Evolutionary conservation across 2,329 filamentous ascomycete genomes (phyloP).

Genomic region (Trichoderma polysporum): DNA sequence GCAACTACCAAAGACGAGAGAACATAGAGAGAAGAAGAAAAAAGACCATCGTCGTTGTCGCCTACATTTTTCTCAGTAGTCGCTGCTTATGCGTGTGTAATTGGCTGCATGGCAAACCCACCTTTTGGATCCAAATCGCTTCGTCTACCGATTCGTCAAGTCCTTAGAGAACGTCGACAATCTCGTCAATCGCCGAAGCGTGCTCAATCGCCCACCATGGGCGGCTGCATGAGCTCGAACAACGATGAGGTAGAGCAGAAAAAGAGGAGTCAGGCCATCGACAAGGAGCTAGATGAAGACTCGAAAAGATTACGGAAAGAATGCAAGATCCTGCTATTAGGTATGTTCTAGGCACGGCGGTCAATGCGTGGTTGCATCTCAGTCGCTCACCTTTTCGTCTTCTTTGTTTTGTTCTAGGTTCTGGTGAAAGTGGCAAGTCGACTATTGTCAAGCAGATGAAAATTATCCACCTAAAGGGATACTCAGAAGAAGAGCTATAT

Average conservation of each 20-base stretch:
- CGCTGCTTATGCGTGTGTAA: constrained; percentile 19
- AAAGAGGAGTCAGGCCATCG: constrained; percentile 95
- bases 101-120: constrained; percentile 20
- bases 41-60: neutral
- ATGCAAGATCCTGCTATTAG: constrained; percentile 97
- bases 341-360: constrained; percentile 52
- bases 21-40: neutral
- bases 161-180: constrained; percentile 14
- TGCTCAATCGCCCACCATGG: constrained; percentile 61
- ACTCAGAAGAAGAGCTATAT: constrained; percentile 88
- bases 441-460: constrained; percentile 99
- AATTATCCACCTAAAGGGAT: constrained; percentile 98
- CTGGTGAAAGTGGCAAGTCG: constrained; percentile 97
- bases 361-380: neutral
- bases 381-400: constrained; percentile 23
- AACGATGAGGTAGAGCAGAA: constrained; percentile 88
- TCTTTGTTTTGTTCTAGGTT: constrained; percentile 59
- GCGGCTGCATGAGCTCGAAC: constrained; percentile 86
- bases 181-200: constrained; percentile 8
- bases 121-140: constrained; percentile 20
- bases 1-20: neutral
- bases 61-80: neutral
- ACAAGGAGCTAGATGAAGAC: constrained; percentile 90
- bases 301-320: constrained; percentile 88
- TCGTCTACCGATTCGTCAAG: constrained; percentile 20